These are phyloP conservation scores for Beauveria rudraprayagi DNA, from an alignment of 2,329 filamentous ascomycete genomes.

Conservation along the genomic window DNA sequence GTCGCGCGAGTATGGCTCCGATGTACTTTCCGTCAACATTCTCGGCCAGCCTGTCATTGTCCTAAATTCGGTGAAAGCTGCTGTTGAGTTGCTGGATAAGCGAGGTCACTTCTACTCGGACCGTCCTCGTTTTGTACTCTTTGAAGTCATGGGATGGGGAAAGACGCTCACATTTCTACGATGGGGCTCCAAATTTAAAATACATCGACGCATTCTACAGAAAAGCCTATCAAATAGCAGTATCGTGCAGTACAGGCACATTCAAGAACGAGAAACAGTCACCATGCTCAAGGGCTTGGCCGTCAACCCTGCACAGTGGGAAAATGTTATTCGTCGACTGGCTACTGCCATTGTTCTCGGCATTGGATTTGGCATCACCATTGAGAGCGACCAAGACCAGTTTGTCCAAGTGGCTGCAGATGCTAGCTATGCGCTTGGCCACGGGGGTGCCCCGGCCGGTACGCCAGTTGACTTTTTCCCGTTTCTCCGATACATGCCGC, in stretches of 20 bases:
- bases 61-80: conserved; percentile 34
- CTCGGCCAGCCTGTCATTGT: conserved; percentile 31
- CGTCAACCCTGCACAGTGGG: conserved; percentile 27
- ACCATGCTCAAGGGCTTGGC: conserved; percentile 24
- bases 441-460: conserved; percentile 22
- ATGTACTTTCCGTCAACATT: conserved; percentile 25
- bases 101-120: conserved; percentile 36
- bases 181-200: conserved; percentile 33
- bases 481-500: conserved; percentile 32
- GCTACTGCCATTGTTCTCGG: conserved; percentile 33
- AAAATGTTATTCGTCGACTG: conserved; percentile 28
- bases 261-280: conserved; percentile 28
- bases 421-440: conserved; percentile 21
- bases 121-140: conserved; percentile 36
- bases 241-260: conserved; percentile 24
- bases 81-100: conserved; percentile 37
- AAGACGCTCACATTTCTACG: conserved; percentile 37
- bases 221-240: conserved; percentile 33
- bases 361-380: conserved; percentile 35
- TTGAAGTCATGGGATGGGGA: conserved; percentile 37
- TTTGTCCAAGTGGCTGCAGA: conserved; percentile 31
- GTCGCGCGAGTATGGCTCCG: conserved; percentile 42
- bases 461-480: conserved; percentile 43
- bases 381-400: conserved; percentile 28
- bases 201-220: conserved; percentile 37